phyloP scores from a whole-genome alignment of 2,329 filamentous ascomycete species.

The Trichoderma semiorbis region DNA sequence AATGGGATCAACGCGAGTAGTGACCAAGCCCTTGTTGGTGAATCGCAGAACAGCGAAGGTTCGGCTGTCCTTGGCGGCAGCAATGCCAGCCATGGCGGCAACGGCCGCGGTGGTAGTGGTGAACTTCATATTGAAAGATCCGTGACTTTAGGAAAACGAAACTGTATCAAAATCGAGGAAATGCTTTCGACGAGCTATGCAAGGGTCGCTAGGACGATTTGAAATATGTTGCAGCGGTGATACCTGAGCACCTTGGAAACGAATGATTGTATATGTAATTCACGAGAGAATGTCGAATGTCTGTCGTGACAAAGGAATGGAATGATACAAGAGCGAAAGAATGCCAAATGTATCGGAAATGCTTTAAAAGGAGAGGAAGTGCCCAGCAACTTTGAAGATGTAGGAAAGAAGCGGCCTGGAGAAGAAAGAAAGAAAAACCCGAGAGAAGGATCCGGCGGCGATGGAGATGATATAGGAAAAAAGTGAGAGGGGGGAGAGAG shows the following conservation, averaged over 20 bases:
- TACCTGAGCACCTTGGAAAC: conserved; percentile 35
- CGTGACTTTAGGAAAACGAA: neutral
- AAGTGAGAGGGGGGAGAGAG: neutral
- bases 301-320: conserved; percentile 28
- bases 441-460: conserved; percentile 1
- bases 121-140: conserved; percentile 34
- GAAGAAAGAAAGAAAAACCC: conserved; percentile 23
- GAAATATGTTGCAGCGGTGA: conserved; percentile 25
- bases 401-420: conserved; percentile 20
- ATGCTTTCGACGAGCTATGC: conserved; percentile 9
- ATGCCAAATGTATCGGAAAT: conserved; percentile 24
- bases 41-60: conserved; percentile 70
- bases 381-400: conserved; percentile 30
- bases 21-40: conserved; percentile 61
- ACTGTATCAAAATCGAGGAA: neutral
- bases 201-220: conserved; percentile 9
- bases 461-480: conserved; percentile 10
- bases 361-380: conserved; percentile 33
- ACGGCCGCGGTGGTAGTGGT: conserved; percentile 30
- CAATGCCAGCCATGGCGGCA: conserved; percentile 37
- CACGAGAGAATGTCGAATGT: conserved; percentile 23
- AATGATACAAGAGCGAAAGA: conserved; percentile 30
- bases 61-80: conserved; percentile 44
- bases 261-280: conserved; percentile 22
- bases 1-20: conserved; percentile 65